Conservation (phyloP, 352 stramenopile genomes). For the Phytophthora pistaciae region DNA sequence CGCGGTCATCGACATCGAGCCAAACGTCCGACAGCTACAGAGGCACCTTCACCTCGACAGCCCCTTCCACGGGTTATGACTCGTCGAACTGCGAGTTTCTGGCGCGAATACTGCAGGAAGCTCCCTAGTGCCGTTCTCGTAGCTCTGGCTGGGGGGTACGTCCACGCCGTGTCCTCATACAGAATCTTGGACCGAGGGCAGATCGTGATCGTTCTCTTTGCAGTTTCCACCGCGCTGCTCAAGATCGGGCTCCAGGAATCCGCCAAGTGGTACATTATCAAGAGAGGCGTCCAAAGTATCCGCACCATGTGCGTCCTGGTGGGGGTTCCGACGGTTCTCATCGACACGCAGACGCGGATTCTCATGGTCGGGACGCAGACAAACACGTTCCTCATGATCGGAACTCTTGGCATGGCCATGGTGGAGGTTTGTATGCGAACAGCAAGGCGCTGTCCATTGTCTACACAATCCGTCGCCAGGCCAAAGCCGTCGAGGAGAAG, state of each 20-base stretch:
- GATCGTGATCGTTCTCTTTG: conserved; percentile 3
- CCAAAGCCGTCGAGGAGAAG: background rate
- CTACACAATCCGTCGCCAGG: background rate
- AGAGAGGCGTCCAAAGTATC: background rate
- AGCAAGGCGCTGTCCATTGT: background rate
- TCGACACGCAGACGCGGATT: background rate
- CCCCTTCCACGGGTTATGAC: background rate
- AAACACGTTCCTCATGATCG: background rate
- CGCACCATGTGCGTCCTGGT: background rate
- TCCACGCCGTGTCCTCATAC: conserved; percentile 20
- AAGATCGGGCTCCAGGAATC: background rate
- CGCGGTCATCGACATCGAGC: background rate
- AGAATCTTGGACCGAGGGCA: conserved; percentile 6
- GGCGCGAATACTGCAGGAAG: conserved; percentile 6
- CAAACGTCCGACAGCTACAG: background rate
- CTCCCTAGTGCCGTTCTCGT: background rate
- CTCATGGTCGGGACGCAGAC: background rate
- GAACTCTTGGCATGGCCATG: background rate
- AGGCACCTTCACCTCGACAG: background rate
- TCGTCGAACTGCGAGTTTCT: conserved; percentile 3
- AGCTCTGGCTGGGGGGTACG: conserved; percentile 18
- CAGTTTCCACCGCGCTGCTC: background rate
- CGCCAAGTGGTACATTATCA: conserved; percentile 1
- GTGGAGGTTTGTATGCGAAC: background rate
- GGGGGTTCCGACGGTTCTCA: background rate